Conservation (phyloP, 345 rosid species). For the Brassica cretica region DNA sequence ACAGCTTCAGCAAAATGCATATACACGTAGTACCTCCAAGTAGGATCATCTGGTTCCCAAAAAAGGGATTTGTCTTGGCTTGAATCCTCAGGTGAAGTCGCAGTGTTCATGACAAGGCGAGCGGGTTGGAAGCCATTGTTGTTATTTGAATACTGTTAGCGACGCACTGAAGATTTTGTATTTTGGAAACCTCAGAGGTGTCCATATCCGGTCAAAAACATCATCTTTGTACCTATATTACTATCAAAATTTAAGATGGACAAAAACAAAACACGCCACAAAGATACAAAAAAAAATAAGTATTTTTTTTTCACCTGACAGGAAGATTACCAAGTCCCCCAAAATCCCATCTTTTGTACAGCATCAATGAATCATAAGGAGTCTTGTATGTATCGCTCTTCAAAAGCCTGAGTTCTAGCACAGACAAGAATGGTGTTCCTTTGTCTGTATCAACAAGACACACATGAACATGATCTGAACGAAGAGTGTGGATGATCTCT, state of each 20-base stretch:
- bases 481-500: constrained; percentile 46
- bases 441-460: constrained; percentile 49
- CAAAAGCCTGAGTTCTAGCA: constrained; percentile 48
- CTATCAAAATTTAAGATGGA: no score
- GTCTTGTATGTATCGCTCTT: constrained; percentile 17
- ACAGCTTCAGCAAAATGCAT: constrained; percentile 50
- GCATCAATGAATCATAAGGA: constrained; percentile 8
- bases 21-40: constrained; percentile 24
- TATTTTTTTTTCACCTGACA: not conserved
- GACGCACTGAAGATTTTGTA: not conserved
- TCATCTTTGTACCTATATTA: constrained; percentile 31
- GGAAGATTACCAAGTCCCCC: not conserved
- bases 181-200: not conserved
- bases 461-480: constrained; percentile 36
- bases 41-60: not conserved
- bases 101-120: constrained; percentile 41
- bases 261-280: no score
- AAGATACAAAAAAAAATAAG: no score
- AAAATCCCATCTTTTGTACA: constrained; percentile 7
- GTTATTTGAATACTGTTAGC: not conserved
- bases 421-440: constrained; percentile 53
- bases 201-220: constrained; percentile 35
- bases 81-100: constrained; percentile 18
- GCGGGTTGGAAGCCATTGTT: constrained; percentile 36
- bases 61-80: not conserved